phyloP scores from a whole-genome alignment of 345 rosid genomes.

The Raphanus sativus region DNA sequence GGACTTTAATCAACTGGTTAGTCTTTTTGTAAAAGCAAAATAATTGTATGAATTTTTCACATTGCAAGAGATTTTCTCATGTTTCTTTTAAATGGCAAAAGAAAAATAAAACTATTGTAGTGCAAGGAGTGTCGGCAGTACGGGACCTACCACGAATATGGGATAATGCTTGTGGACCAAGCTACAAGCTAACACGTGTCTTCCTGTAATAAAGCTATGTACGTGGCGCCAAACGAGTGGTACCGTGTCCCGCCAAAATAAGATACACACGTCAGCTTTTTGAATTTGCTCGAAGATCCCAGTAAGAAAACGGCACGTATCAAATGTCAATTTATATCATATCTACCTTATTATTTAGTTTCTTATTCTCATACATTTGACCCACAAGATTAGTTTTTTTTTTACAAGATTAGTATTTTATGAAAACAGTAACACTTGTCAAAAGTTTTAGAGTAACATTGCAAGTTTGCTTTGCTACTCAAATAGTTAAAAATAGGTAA shows the following conservation, averaged over 20 bases:
- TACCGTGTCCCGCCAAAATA: conserved; percentile 5
- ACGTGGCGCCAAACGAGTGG: conserved; percentile 27
- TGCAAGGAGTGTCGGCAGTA: conserved; percentile 31
- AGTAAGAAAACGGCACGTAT: conserved; percentile 17
- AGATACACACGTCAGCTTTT: conserved; percentile 27
- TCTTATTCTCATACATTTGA: neutral
- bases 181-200: conserved; percentile 20
- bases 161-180: conserved; percentile 26
- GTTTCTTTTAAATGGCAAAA: neutral
- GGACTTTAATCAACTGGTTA: neutral
- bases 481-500: neutral
- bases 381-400: neutral
- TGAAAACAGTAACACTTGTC: no score
- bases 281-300: conserved; percentile 21
- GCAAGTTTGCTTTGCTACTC: neutral
- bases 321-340: neutral
- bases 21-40: neutral
- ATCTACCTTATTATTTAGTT: neutral
- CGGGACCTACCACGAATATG: conserved; percentile 23
- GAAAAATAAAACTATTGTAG: neutral
- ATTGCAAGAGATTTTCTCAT: neutral
- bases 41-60: neutral
- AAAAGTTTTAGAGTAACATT: neutral
- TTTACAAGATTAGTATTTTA: neutral
- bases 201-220: neutral